Evolutionary conservation across 768 basidiomycete species (phyloP).

Genomic region (Ramaria rubella): DNA sequence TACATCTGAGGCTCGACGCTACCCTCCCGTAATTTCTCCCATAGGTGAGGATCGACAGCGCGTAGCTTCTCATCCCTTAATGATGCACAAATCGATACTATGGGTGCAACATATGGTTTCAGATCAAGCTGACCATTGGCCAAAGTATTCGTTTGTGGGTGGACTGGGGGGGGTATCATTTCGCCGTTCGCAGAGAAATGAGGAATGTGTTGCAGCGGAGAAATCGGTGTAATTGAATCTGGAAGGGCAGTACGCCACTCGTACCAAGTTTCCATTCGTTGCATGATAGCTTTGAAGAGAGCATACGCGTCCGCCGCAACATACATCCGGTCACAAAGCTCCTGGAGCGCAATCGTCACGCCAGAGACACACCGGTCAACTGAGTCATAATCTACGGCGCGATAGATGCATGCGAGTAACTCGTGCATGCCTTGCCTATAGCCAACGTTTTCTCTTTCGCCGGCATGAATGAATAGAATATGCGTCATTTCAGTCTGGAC

Average conservation of each 20-base stretch:
- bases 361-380: slow-evolving; percentile 31
- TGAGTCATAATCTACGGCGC: slow-evolving; percentile 80
- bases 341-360: slow-evolving; percentile 37
- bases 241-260: slow-evolving; percentile 33
- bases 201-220: not conserved
- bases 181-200: slow-evolving; percentile 7
- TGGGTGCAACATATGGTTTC: slow-evolving; percentile 72
- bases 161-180: slow-evolving; percentile 29
- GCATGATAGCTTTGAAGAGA: slow-evolving; percentile 78
- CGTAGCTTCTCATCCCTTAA: slow-evolving; percentile 72
- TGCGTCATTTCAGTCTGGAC: slow-evolving; percentile 79
- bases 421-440: slow-evolving; percentile 99
- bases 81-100: slow-evolving; percentile 73
- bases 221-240: slow-evolving; percentile 19
- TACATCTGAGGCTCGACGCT: slow-evolving; percentile 96
- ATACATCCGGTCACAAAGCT: slow-evolving; percentile 61
- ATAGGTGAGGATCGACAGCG: slow-evolving; percentile 73
- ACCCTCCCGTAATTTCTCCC: slow-evolving; percentile 64
- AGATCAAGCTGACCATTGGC: slow-evolving; percentile 41
- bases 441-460: slow-evolving; percentile 73
- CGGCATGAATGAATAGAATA: slow-evolving; percentile 79
- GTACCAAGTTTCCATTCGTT: slow-evolving; percentile 69
- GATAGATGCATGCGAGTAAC: slow-evolving; percentile 80
- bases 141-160: slow-evolving; percentile 40
- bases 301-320: slow-evolving; percentile 84